Evolutionary conservation across 345 rosid genomes (phyloP).

Genomic region (Heritiera littoralis): DNA sequence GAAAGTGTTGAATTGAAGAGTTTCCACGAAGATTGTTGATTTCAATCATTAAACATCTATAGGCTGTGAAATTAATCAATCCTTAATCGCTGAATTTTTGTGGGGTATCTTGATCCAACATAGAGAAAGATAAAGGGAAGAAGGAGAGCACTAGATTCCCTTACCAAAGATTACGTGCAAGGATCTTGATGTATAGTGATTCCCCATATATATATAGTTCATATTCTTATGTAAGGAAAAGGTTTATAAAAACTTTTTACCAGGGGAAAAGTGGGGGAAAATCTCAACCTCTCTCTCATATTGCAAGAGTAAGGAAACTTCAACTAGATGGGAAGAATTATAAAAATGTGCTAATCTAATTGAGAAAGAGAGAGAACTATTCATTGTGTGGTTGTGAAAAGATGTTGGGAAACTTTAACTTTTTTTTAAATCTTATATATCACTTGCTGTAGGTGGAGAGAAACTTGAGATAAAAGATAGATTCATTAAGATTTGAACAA

Average conservation of each 20-base stretch:
- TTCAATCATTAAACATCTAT: background rate
- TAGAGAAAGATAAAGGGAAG: background rate
- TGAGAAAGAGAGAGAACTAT: background rate
- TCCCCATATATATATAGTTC: background rate
- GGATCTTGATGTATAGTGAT: background rate
- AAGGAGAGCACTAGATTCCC: background rate
- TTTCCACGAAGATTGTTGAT: background rate
- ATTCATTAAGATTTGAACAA: constrained; percentile 29
- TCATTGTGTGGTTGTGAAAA: constrained; percentile 18
- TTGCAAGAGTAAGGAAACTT: constrained; percentile 3
- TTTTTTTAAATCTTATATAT: constrained; percentile 1
- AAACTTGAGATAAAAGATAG: constrained; percentile 32
- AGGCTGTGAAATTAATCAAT: background rate
- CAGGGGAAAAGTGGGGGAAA: constrained; percentile 4
- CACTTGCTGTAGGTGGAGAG: constrained; percentile 18
- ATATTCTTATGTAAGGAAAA: constrained; percentile 3
- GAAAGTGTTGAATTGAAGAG: background rate
- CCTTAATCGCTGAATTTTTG: background rate
- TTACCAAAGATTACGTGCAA: background rate
- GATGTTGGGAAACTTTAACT: constrained; percentile 14
- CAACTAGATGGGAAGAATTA: constrained; percentile 2
- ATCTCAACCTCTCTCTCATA: constrained; percentile 7
- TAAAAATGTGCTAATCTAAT: background rate
- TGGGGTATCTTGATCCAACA: background rate
- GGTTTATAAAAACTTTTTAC: background rate